Evolutionary conservation across 1,139 yeast genomes (phyloP).

Genomic region (Candida labiduridarum): DNA sequence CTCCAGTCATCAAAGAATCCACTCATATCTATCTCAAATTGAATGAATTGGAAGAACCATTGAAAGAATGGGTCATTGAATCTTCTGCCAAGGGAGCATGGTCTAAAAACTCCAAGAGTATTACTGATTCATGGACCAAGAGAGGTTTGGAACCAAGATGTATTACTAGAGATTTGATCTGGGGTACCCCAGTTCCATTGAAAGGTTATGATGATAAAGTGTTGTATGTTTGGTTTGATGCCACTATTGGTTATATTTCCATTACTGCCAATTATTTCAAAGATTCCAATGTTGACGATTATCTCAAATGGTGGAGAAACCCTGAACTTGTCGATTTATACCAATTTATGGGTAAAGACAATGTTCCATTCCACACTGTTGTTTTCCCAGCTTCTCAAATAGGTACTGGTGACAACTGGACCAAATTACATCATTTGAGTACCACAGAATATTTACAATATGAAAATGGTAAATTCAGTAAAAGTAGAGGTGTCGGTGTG

Average conservation of each 20-base stretch:
- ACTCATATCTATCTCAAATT: constrained; percentile 84
- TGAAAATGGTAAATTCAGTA: constrained; percentile 97
- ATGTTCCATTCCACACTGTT: constrained; percentile 97
- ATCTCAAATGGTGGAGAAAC: constrained; percentile 86
- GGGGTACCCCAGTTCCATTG: constrained; percentile 99
- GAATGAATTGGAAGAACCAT: constrained; percentile 77
- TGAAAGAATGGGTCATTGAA: constrained; percentile 71
- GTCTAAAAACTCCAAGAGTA: constrained; percentile 88
- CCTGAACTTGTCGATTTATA: constrained; percentile 82
- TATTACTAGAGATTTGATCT: constrained; percentile 92
- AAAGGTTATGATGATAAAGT: constrained; percentile 84
- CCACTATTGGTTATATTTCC: constrained; percentile 93
- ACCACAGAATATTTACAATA: constrained; percentile 97
- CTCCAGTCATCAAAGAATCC: constrained; percentile 79
- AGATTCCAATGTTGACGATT: constrained; percentile 55
- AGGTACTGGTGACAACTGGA: constrained; percentile 90
- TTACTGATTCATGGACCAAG: constrained; percentile 90
- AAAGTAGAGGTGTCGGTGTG: constrained; percentile 95
- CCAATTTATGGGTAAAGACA: constrained; percentile 99
- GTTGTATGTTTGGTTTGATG: constrained; percentile 98
- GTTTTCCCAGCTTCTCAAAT: constrained; percentile 92
- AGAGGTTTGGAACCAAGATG: constrained; percentile 94
- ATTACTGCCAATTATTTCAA: constrained; percentile 93
- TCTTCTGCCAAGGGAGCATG: constrained; percentile 76
- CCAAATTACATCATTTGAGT: constrained; percentile 84